Evolutionary conservation across 805 yeast species (phyloP), one percentile per base, ranked within the genome.

Genomic region (Candida anglica): DNA sequence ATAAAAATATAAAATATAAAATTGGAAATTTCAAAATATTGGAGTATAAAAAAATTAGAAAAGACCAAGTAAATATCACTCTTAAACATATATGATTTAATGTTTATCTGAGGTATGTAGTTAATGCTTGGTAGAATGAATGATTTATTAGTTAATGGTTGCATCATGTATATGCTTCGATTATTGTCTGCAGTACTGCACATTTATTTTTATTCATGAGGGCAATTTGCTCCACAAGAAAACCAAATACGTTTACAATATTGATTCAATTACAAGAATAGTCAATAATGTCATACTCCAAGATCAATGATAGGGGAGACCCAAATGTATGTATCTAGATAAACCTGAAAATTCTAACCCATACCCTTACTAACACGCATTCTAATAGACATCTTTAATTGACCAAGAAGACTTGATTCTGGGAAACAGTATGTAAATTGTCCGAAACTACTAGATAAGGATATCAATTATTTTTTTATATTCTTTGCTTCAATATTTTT

Each of bases 351-450:
- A 21, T 21, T 21, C 23, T 11, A 21, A 9, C n/a, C n/a, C n/a
- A n/a, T n/a, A n/a, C n/a, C n/a, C n/a, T n/a, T 21, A 9, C 23
- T 11, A 21, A 9, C 10, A 11, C 23, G 10, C 23, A 21, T 21
- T 9, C 23, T 21, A 26, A 17, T n/a, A 37, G 29, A 36, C 34
- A 16, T 39, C 44, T 14, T 35, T 43, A 16, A 37, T 43, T 21
- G 50, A 40, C 13, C 44, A 43, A 15, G 50, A 47, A 13, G 43
- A 46, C 33, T 17, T 24, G 24, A 49, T 54, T 15, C 45, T 43
- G 27, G 43, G 50, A n/a, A 55, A 52, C 27, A 47, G 48, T 45
- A 44, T 15, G 50, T 38, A 30, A 20, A 8, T 2, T 6, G 2
- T 7, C 14, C 15, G 16, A 6, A n/a, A 19, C 13, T 27, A n/a